Conservation (phyloP, 176 grass and related monocot species). For the Lolium rigidum region DNA sequence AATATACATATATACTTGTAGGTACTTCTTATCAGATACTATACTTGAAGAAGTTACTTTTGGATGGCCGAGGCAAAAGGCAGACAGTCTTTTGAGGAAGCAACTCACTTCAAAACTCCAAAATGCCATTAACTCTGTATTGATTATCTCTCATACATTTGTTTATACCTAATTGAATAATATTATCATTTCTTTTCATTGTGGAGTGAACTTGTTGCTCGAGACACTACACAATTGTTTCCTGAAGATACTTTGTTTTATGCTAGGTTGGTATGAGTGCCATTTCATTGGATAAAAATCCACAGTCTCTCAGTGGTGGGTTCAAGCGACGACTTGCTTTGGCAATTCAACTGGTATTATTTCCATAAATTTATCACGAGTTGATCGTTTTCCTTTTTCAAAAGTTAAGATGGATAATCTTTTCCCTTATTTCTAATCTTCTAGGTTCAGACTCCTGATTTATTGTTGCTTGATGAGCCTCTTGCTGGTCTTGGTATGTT, state of each 20-base stretch:
- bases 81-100: conserved; percentile 56
- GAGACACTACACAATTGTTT: background rate
- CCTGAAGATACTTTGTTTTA: background rate
- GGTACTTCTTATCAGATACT: conserved; percentile 92
- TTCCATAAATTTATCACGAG: background rate
- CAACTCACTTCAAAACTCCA: conserved; percentile 71
- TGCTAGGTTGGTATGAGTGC: conserved; percentile 75
- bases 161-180: background rate
- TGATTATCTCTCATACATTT: background rate
- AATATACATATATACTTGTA: conserved; percentile 11
- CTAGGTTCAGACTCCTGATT: conserved; percentile 86
- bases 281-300: conserved; percentile 82
- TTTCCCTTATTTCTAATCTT: conserved; percentile 37
- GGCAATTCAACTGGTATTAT: conserved; percentile 84
- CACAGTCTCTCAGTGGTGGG: conserved; percentile 81
- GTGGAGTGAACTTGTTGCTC: background rate
- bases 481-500: conserved; percentile 80
- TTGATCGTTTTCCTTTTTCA: background rate
- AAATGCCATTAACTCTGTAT: conserved; percentile 77
- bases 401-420: background rate
- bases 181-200: background rate
- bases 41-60: conserved; percentile 91
- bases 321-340: conserved; percentile 86
- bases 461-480: conserved; percentile 90
- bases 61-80: conserved; percentile 87